phyloP scores from a whole-genome alignment of 768 basidiomycete species.

The Amanita muscaria region DNA sequence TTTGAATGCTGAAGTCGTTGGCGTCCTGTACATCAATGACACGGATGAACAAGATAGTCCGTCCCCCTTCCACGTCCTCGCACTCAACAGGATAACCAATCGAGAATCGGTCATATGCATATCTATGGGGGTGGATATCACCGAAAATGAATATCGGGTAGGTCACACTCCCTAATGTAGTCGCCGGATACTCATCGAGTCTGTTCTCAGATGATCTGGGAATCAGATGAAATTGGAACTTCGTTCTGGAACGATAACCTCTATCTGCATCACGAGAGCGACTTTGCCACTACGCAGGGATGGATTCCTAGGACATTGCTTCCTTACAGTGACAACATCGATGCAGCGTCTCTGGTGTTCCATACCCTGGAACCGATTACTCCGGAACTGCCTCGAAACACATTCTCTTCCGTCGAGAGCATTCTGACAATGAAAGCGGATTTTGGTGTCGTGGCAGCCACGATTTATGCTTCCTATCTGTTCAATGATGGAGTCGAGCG shows the following conservation, averaged over 20 bases:
- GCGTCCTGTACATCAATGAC: slow-evolving; percentile 15
- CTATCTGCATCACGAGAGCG: slow-evolving; percentile 4
- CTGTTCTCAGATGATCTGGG: slow-evolving; percentile 8
- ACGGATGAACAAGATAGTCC: neutral
- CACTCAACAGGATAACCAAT: slow-evolving; percentile 15
- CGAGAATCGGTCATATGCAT: slow-evolving; percentile 12
- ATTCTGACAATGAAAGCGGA: slow-evolving; percentile 4
- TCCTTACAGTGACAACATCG: neutral
- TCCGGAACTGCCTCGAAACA: neutral
- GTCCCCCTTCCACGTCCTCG: slow-evolving; percentile 12
- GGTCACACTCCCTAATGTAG: neutral
- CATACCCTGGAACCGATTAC: neutral
- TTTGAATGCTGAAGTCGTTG: slow-evolving; percentile 19
- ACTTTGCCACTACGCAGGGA: neutral
- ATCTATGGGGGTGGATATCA: neutral
- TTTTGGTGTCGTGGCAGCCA: slow-evolving; percentile 1
- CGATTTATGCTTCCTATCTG: neutral
- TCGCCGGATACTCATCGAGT: neutral
- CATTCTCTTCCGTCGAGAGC: neutral
- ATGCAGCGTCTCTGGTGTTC: neutral
- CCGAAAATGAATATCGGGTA: neutral
- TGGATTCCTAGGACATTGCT: slow-evolving; percentile 4
- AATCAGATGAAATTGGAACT: slow-evolving; percentile 16
- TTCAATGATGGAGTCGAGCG: neutral
- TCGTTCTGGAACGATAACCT: slow-evolving; percentile 10